Conservation (phyloP, 352 stramenopile genomes). For the Pythium dissotocum region DNA sequence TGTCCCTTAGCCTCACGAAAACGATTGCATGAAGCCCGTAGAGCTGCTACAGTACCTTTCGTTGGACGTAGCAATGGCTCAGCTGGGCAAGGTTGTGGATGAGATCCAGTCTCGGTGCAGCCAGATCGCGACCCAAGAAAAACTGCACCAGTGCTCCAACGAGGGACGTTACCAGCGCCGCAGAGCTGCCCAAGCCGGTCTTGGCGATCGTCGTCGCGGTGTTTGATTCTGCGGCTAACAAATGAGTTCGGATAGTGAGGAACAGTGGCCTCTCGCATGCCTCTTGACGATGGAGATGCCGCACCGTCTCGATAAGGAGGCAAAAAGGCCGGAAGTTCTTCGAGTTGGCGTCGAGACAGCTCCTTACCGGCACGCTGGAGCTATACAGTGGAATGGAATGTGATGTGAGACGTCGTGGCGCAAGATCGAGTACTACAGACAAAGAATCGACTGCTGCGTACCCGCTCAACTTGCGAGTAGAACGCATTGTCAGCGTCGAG, state of each 20-base stretch:
- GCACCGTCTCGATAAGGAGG: slow-evolving; percentile 65
- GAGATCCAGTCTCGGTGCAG: slow-evolving; percentile 36
- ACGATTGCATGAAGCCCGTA: neutral
- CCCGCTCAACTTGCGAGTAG: slow-evolving; percentile 90
- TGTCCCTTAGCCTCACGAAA: too few species aligned
- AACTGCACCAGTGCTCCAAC: slow-evolving; percentile 88
- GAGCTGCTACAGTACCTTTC: slow-evolving; percentile 70
- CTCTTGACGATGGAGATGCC: neutral
- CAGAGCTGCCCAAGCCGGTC: slow-evolving; percentile 95
- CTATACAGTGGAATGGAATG: slow-evolving; percentile 31
- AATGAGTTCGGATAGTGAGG: neutral
- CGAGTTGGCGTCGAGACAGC: slow-evolving; percentile 65
- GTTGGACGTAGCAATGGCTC: slow-evolving; percentile 94
- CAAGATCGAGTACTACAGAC: neutral
- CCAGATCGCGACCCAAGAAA: slow-evolving; percentile 50
- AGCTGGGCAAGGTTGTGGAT: slow-evolving; percentile 96
- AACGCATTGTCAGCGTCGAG: slow-evolving; percentile 97
- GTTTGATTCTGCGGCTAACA: neutral
- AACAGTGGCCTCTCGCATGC: neutral
- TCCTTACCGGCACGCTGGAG: slow-evolving; percentile 62
- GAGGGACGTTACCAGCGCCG: slow-evolving; percentile 94
- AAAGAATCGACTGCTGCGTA: slow-evolving; percentile 11
- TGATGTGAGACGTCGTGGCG: neutral
- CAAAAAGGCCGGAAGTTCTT: slow-evolving; percentile 82
- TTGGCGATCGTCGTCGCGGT: slow-evolving; percentile 67